These are phyloP conservation scores for Arthrinium phaeospermum DNA, from an alignment of 2,329 filamentous ascomycete species.

Conservation along the genomic window DNA sequence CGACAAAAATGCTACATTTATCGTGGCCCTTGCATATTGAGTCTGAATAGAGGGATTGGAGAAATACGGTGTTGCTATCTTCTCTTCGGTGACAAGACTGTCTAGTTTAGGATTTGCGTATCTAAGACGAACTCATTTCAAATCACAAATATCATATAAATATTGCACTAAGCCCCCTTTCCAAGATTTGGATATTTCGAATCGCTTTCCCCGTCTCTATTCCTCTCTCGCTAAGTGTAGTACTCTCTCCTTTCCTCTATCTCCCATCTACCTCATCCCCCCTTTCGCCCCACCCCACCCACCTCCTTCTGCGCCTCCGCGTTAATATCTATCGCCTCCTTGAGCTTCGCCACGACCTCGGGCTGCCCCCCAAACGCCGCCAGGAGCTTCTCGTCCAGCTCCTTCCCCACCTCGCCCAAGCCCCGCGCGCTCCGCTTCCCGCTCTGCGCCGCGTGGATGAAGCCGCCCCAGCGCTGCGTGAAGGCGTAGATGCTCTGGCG, in stretches of 20 bases:
- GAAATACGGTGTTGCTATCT: neutral
- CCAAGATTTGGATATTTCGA: neutral
- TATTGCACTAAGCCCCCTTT: neutral
- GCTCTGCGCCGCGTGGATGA: slow-evolving; percentile 55
- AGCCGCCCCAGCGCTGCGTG: slow-evolving; percentile 62
- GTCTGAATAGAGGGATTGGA: too few species aligned
- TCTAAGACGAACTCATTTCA: neutral
- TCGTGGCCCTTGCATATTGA: too few species aligned
- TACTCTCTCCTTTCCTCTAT: neutral
- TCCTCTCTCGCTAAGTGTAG: neutral
- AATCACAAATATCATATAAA: neutral
- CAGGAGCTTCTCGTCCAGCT: slow-evolving; percentile 62
- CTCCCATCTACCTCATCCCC: neutral
- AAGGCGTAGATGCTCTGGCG: slow-evolving; percentile 68
- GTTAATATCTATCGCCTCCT: slow-evolving; percentile 65
- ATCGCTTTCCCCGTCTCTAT: neutral
- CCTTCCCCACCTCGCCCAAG: slow-evolving; percentile 58
- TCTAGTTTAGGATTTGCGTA: neutral
- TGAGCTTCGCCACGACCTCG: slow-evolving; percentile 63
- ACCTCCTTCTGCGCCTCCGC: slow-evolving; percentile 57
- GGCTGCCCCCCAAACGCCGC: slow-evolving; percentile 64
- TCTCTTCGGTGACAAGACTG: neutral
- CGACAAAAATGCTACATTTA: too few species aligned
- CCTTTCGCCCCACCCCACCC: slow-evolving; percentile 25
- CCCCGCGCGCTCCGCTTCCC: slow-evolving; percentile 56